Conservation (phyloP, 306 rosid species). For the Trifolium fragiferum region DNA sequence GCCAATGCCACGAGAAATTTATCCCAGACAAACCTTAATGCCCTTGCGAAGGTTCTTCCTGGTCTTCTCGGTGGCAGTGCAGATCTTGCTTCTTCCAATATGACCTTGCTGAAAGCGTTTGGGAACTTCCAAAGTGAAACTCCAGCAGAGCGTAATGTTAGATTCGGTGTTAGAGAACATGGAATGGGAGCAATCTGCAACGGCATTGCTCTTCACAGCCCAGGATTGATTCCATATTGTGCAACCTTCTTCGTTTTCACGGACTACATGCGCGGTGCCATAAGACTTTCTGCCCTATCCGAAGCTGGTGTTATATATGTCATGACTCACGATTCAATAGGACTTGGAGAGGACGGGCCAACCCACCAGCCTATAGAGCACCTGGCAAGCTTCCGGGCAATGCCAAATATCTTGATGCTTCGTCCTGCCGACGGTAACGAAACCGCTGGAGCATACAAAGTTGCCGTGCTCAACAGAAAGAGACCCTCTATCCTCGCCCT, state of each 20-base stretch:
- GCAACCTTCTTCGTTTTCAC: slow-evolving; percentile 99
- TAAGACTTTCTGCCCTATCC: slow-evolving; percentile 83
- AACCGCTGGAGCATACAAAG: slow-evolving; percentile 97
- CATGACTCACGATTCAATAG: slow-evolving; percentile 98
- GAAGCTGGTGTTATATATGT: slow-evolving; percentile 83
- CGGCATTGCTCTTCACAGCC: slow-evolving; percentile 95
- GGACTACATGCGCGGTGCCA: slow-evolving; percentile 98
- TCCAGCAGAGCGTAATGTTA: slow-evolving; percentile 88
- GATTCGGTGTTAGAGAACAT: slow-evolving; percentile 98
- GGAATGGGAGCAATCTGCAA: slow-evolving; percentile 98
- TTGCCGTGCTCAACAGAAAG: slow-evolving; percentile 77
- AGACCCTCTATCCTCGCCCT: slow-evolving; percentile 97
- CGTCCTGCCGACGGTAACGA: slow-evolving; percentile 99
- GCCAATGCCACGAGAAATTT: slow-evolving; percentile 93
- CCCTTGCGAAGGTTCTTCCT: slow-evolving; percentile 86
- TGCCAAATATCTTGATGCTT: slow-evolving; percentile 96
- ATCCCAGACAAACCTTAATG: slow-evolving; percentile 91
- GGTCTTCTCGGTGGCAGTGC: slow-evolving; percentile 99
- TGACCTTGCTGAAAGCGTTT: slow-evolving; percentile 85
- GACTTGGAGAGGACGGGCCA: slow-evolving; percentile 99
- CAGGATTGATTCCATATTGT: slow-evolving; percentile 88
- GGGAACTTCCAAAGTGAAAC: slow-evolving; percentile 89
- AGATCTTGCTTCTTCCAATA: slow-evolving; percentile 97
- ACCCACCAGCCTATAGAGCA: slow-evolving; percentile 99
- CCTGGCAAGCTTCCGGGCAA: slow-evolving; percentile 96